Evolutionary conservation across 129 eudicot genomes (phyloP), one percentile per base, ranked within the genome.

Genomic region (Solidago caesia): DNA sequence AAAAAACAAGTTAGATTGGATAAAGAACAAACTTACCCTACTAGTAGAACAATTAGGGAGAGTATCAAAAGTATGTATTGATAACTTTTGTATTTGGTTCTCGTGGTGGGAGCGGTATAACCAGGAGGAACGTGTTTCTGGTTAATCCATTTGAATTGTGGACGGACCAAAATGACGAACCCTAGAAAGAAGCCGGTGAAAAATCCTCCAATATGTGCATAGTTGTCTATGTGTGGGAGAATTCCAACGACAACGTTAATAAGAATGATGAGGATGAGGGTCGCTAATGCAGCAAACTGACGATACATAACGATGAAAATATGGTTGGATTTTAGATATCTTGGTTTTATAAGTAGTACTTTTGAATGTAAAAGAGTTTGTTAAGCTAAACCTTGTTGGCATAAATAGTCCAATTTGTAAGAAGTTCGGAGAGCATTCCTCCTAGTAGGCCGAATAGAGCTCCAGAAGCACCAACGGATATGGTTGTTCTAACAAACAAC

Each of bases 381-480:
- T 53, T 51, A 44, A n/a, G 6, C 13, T 13, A 52, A 29, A 79
- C 91, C 96, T 89, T 89, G 70, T 86, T 86, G 48, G 85, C 83
- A 64, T 91, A 85, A 52, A 86, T 88, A 56, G 97, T 86, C 96
- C 97, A 89, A 71, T 91, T 91, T 81, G 85, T 81, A 56, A 58
- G 46, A 73, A 67, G 46, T 67, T 70, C 74, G 13, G 26, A 45
- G 15, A 45, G 56, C 41, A 67, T 44, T 2, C 82, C 96, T 64
- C 97, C 97, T 12, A 91, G 89, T 66, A 91, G 58, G 26, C 97
- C 97, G 71, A 91, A 91, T 72, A 91, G 70, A 6, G 97, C 96
- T 63, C 97, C 97, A 14, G 97, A 91, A 43, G 97, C 97, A 71
- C 96, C 97, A 62, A 89, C 96, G 0, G 96, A 91, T 59, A 91